Base-by-base conservation (phyloP, 1,139 yeast genomes). In the Zygosaccharomyces sapae region DNA sequence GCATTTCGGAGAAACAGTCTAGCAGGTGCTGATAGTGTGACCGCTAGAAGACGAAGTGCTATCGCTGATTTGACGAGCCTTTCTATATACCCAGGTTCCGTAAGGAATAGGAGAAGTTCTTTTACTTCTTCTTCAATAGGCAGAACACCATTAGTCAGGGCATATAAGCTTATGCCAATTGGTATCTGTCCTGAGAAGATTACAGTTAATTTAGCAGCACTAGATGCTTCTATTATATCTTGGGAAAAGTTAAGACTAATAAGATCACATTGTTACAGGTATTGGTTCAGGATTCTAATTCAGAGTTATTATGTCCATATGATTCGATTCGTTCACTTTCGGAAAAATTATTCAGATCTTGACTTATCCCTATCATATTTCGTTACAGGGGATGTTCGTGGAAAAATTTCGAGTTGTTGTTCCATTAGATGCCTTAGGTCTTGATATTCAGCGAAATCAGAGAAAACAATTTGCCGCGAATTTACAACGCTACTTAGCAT, bases 21-120 rank as follows among this genome's bases (percentile, higher is more conserved):
- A 22, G 25, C 57, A 1, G 61, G 59, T 1, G 42, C 51, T 12
- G 50, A 51, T 9, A 48, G 47, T 37, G 54, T 44, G 22, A 49
- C 52, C 19, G 55, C 60, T 10, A 51, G 60, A 38, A 52, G 57
- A 33, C 52, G 50, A 33, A 56, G 60, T 39, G 52, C 53, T n/a
- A 47, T 55, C 13, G 19, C 42, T 18, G 44, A 45, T 36, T 40
- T 42, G 24, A 43, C 25, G 22, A 38, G 47, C 19, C 9, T 9
- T 31, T 3, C 16, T 12, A 12, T 4, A 5, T 8, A 27, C 9
- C 16, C 34, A 18, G 18, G 7, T 19, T 29, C 25, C 2, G 19
- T 35, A 18, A 39, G 35, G 6, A 48, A 34, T 3, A 46, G 52
- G 33, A 53, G 57, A 37, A 47, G 33, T n/a, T 54, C 58, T 2